Percentiles rank a stretch among this genome's conserved stretches.
Conservation (phyloP, 768 basidiomycete genomes). For the Brasilioporus rufonigricans region DNA sequence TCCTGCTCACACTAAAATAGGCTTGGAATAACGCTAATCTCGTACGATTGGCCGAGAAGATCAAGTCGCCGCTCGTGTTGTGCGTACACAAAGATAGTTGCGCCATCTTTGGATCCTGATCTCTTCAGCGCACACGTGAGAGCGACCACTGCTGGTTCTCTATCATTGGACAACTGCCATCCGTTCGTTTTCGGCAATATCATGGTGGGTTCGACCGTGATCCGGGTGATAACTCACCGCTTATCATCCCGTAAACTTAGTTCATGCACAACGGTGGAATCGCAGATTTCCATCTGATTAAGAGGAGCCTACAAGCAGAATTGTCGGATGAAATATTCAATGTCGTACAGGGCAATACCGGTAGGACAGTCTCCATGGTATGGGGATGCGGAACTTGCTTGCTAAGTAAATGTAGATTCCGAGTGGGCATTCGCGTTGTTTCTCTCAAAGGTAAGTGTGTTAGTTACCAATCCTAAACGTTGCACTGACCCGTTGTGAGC, state of each 20-base stretch:
- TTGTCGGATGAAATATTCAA: constrained; percentile 85
- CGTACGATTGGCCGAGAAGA: constrained; percentile 92
- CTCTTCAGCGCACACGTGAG: constrained; percentile 78
- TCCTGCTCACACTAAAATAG: constrained; percentile 38
- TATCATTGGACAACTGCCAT: constrained; percentile 94
- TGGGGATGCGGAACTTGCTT: not conserved
- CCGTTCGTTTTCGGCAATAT: constrained; percentile 90
- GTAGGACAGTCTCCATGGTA: constrained; percentile 35
- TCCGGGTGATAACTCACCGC: not conserved
- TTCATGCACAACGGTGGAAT: constrained; percentile 99
- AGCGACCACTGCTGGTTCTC: constrained; percentile 87
- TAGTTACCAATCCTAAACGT: not conserved
- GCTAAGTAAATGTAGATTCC: constrained; percentile 55
- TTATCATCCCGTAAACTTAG: constrained; percentile 36
- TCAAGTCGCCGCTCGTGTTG: constrained; percentile 95
- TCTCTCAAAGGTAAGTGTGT: constrained; percentile 63
- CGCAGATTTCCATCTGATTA: constrained; percentile 76
- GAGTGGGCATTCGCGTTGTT: constrained; percentile 97
- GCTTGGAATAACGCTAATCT: constrained; percentile 98
- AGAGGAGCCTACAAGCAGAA: constrained; percentile 71
- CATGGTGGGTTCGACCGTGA: constrained; percentile 56
- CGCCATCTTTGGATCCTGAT: not conserved
- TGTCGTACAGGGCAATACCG: constrained; percentile 90
- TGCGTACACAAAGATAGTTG: constrained; percentile 35
- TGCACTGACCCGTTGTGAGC: constrained; percentile 40